Base-by-base conservation (phyloP, 2,329 filamentous ascomycete genomes). In the Stagonosporopsis chrysanthemi region DNA sequence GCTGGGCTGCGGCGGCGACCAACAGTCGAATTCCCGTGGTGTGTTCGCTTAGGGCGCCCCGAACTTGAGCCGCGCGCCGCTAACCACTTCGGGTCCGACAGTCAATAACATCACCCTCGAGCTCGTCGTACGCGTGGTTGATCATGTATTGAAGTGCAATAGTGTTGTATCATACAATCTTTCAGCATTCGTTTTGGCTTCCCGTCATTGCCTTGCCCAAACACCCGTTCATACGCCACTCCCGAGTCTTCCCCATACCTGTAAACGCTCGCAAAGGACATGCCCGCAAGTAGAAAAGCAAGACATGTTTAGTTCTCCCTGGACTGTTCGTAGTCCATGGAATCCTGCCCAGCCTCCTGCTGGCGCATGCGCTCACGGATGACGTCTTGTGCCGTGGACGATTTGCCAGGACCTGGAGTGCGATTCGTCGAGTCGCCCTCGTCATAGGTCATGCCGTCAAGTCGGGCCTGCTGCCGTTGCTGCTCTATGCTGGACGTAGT, bases 321-420 rank as follows among this genome's bases (percentile, higher is more conserved):
- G 4, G 45, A 22, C 23, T 50, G 49, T 19, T 58, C 45, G 38
- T 56, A 54, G 29, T 70, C 65, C 67, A 72, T 66, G n/a, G 58
- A 48, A 24, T 71, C 66, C 44, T 64, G 64, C 15, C 61, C 62
- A 46, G 60, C 58, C 43, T 71, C 62, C 19, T 63, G 68, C 48
- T 74, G 71, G 31, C 65, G 63, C 66, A 75, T 68, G 60, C 69
- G 81, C 66, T 88, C 85, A 55, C 84, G 82, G 58, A 90, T 75
- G 55, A 89, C 87, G 56, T 85, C 81, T 76, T 90, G 88, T 6
- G 88, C 86, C 15, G 86, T 80, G 62, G 90, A 86, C 28, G 74
- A 71, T 17, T 73, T 73, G 58, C 69, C 66, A 24, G 70, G 54
- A 24, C 71, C 69, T 45, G 74, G 73, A 38, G 74, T 72, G 31